These are phyloP conservation scores for Leucosporidium creatinivorum DNA, from an alignment of 768 basidiomycete species.

Conservation along the genomic window DNA sequence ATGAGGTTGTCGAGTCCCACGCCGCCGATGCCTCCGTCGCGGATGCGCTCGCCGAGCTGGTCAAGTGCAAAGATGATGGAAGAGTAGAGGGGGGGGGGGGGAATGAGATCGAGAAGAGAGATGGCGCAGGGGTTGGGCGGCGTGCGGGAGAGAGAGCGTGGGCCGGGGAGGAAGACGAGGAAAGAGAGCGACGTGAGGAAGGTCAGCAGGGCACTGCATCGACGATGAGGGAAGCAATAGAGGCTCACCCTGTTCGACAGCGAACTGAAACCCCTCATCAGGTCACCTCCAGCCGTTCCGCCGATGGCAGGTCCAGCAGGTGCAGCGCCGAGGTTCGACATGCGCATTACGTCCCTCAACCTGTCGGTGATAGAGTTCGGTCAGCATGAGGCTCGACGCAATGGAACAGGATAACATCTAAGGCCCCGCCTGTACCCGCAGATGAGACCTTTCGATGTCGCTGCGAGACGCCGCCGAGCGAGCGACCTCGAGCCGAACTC, in stretches of 20 bases:
- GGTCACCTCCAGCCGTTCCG: slow-evolving; percentile 60
- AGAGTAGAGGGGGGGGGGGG: background rate
- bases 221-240: too few species aligned
- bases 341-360: slow-evolving; percentile 81
- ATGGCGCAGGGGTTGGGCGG: too few species aligned
- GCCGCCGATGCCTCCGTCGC: slow-evolving; percentile 69
- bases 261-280: slow-evolving; percentile 89
- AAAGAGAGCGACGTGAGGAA: too few species aligned
- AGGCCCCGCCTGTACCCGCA: background rate
- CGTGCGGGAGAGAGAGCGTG: background rate
- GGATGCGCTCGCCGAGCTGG: slow-evolving; percentile 82
- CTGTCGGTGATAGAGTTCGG: slow-evolving; percentile 36
- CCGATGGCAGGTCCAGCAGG: slow-evolving; percentile 43
- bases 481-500: slow-evolving; percentile 14
- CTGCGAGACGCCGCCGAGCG: background rate
- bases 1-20: slow-evolving; percentile 78
- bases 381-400: too few species aligned
- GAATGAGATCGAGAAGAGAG: background rate
- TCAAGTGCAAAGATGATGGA: background rate
- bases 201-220: too few species aligned
- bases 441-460: too few species aligned
- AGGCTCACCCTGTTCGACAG: slow-evolving; percentile 71
- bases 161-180: background rate
- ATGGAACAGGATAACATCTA: too few species aligned
- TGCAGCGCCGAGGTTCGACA: slow-evolving; percentile 67